Evolutionary conservation across 495 filamentous ascomycete genomes (phyloP).

Genomic region (Penicillium subrubescens): DNA sequence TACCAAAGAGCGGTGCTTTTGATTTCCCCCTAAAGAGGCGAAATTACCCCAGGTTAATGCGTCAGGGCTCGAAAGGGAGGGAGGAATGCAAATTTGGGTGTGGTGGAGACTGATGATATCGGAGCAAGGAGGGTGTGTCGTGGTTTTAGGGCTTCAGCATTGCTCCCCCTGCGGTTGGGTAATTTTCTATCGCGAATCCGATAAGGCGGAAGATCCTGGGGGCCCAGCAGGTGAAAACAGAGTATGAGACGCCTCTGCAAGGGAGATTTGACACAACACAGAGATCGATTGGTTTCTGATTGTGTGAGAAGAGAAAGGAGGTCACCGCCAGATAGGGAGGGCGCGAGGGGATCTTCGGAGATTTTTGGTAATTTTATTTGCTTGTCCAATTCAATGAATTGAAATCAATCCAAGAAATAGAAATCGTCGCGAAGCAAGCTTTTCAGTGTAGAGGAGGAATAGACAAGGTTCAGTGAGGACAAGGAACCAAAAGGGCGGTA

Average conservation of each 20-base stretch:
- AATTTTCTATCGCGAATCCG: constrained; percentile 24
- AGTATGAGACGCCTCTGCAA: constrained; percentile 32
- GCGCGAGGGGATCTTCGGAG: background rate
- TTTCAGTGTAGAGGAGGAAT: background rate
- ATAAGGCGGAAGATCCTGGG: constrained; percentile 26
- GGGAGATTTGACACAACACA: constrained; percentile 22
- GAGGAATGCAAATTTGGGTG: constrained; percentile 22
- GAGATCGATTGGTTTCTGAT: background rate
- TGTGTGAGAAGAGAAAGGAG: background rate
- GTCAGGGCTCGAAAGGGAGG: constrained; percentile 24
- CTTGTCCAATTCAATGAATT: background rate
- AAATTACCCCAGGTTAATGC: constrained; percentile 33
- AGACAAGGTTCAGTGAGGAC: background rate
- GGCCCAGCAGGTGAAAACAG: constrained; percentile 11
- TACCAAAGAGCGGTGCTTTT: constrained; percentile 32
- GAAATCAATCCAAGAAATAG: background rate
- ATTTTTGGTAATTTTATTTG: background rate
- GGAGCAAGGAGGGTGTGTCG: constrained; percentile 22
- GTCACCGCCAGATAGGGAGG: background rate
- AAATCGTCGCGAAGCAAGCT: background rate
- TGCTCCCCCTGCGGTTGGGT: constrained; percentile 32
- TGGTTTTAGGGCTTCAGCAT: constrained; percentile 37
- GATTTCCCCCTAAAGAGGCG: constrained; percentile 11
- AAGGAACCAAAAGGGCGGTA: constrained; percentile 7
- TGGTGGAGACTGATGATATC: constrained; percentile 11